A percentile compares a stretch with the other conserved stretches of the same genome.
Evolutionary conservation across 345 rosid genomes (phyloP).

Genomic region (Rhizophora mangle): DNA sequence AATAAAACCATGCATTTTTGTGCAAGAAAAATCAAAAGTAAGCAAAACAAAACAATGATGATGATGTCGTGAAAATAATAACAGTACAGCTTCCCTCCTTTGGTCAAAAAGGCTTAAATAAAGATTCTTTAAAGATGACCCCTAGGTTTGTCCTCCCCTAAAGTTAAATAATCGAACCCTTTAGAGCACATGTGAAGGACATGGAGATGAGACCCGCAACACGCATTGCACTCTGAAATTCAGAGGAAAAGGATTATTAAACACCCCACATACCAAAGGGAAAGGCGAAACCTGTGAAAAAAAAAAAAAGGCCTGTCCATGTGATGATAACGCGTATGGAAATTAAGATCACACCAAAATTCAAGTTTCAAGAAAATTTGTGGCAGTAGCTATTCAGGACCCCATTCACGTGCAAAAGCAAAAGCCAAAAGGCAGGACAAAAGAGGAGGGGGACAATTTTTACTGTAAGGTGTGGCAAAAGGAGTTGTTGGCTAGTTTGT

Average conservation of each 20-base stretch:
- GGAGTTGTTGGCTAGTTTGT: slow-evolving; percentile 31
- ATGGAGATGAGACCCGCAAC: slow-evolving; percentile 22
- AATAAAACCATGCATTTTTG: background rate
- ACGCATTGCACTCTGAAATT: background rate
- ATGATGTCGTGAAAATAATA: background rate
- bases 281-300: background rate
- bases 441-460: slow-evolving; percentile 25
- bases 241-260: background rate
- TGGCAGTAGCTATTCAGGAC: slow-evolving; percentile 15
- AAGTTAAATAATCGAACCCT: slow-evolving; percentile 20
- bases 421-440: slow-evolving; percentile 21
- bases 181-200: slow-evolving; percentile 32
- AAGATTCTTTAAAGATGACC: slow-evolving; percentile 33
- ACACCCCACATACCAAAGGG: background rate
- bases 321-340: slow-evolving; percentile 18
- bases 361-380: slow-evolving; percentile 20
- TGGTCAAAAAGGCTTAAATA: background rate
- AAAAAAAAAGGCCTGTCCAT: slow-evolving; percentile 1
- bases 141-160: slow-evolving; percentile 7
- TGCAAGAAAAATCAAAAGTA: background rate
- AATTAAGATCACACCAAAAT: background rate
- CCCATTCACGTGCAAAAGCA: slow-evolving; percentile 44
- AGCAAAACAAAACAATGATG: background rate
- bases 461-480: slow-evolving; percentile 19
- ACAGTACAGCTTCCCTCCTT: background rate